Evolutionary conservation across 1,284 basidiomycete species (phyloP), one percentile per base, ranked within the genome.

Genomic region (Fomitopsis pinicola): DNA sequence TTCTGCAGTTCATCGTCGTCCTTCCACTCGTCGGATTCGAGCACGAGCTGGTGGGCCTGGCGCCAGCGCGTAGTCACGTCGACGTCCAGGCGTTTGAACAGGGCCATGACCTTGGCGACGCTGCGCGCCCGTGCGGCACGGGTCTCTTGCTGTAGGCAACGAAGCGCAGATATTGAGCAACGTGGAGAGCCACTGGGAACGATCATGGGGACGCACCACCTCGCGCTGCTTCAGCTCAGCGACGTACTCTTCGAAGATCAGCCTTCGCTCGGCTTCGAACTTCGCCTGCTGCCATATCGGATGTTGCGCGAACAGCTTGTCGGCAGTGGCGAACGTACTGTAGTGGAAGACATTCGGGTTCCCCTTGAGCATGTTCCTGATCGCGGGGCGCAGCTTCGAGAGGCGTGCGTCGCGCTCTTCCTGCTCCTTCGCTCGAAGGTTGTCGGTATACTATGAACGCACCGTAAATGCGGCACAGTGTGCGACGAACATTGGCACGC

Each of bases 21-120:
- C 45, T 81, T 83, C 88, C 92, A 98, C 57, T 89, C 88, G 0
- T 89, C 84, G 1, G 92, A 91, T 22, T 89, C 86, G 10, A 86
- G 69, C 42, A 98, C 85, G 64, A 90, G 79, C 26, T 85, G 82
- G 67, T 92, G 88, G 3, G 94, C 94, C 59, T 86, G 82, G 50
- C 89, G 83, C 94, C 95, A 98, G 48, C 92, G 87, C 0, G 95
- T 95, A 26, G 92, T 80, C 56, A 96, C 94, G 66, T 94, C 92
- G 19, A 97, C 89, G 62, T 91, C 86, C 40, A 97, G 82, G 42
- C 87, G 80, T 70, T 91, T 92, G 80, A 95, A 90, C 42, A 97
- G 79, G 1, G 82, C 75, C 17, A 91, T 86, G 42, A 97, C 85
- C 70, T 93, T 91, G 30, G 84, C 80, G 64, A 95, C 85, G 68